These are phyloP conservation scores for Volvariella surrecta DNA, from an alignment of 1,284 basidiomycete genomes.

Conservation along the genomic window DNA sequence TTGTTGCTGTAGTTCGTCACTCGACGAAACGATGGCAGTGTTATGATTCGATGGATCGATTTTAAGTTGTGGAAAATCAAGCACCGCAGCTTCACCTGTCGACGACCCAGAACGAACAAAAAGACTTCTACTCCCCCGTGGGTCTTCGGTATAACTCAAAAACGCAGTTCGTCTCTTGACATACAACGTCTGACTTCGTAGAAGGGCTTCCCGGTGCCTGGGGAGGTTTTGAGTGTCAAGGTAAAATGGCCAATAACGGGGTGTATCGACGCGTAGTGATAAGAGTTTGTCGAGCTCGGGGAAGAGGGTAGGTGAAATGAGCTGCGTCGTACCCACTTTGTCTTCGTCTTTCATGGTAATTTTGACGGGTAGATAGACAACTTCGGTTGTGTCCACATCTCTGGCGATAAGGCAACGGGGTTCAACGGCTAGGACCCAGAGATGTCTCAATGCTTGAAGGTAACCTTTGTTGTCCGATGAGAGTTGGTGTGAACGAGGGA, in stretches of 20 bases:
- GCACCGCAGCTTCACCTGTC: slow-evolving; percentile 64
- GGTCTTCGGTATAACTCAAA: slow-evolving; percentile 88
- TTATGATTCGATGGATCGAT: too few species aligned
- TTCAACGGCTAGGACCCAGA: slow-evolving; percentile 95
- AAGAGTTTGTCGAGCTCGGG: slow-evolving; percentile 77
- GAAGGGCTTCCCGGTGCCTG: slow-evolving; percentile 60
- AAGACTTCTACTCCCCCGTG: slow-evolving; percentile 84
- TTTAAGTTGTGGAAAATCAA: slow-evolving; percentile 70
- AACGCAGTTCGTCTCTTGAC: slow-evolving; percentile 92
- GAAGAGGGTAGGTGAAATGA: slow-evolving; percentile 88
- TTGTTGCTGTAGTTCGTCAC: too few species aligned
- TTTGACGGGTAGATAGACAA: slow-evolving; percentile 88
- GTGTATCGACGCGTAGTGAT: slow-evolving; percentile 82
- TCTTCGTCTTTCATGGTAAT: slow-evolving; percentile 65
- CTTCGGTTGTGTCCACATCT: slow-evolving; percentile 85
- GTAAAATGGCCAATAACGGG: slow-evolving; percentile 90
- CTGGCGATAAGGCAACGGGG: slow-evolving; percentile 87
- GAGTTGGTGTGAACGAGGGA: slow-evolving; percentile 75
- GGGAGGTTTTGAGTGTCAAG: slow-evolving; percentile 66
- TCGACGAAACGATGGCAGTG: too few species aligned
- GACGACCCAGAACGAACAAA: slow-evolving; percentile 75
- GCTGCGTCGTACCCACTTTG: slow-evolving; percentile 52
- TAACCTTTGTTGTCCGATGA: slow-evolving; percentile 88
- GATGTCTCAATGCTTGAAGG: slow-evolving; percentile 87
- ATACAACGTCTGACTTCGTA: slow-evolving; percentile 75